phyloP scores from a whole-genome alignment of 2,329 filamentous ascomycete species.

The Talaromyces sp. region DNA sequence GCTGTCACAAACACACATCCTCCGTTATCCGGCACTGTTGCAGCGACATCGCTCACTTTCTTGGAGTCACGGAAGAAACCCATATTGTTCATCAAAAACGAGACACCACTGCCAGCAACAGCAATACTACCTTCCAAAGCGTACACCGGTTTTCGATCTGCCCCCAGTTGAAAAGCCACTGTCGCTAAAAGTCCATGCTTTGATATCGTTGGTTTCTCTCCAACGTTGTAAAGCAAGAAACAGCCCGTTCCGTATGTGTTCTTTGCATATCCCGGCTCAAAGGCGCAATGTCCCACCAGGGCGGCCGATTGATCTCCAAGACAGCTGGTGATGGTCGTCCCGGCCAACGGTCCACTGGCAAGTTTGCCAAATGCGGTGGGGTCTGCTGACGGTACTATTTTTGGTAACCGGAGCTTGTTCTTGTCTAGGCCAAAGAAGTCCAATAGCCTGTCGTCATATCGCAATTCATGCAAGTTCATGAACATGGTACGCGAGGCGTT shows the following conservation, averaged over 20 bases:
- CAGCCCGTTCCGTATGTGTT: constrained; percentile 90
- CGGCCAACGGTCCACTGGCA: constrained; percentile 60
- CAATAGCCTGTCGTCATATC: constrained; percentile 73
- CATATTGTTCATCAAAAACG: constrained; percentile 65
- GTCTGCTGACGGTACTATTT: constrained; percentile 77
- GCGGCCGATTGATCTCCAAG: constrained; percentile 83
- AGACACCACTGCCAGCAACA: constrained; percentile 74
- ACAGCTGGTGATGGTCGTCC: constrained; percentile 72
- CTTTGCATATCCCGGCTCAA: constrained; percentile 75
- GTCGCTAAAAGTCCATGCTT: constrained; percentile 78
- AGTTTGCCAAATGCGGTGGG: constrained; percentile 66
- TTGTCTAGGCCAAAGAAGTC: constrained; percentile 73
- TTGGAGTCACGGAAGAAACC: constrained; percentile 57
- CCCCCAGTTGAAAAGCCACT: constrained; percentile 77
- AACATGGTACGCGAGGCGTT: constrained; percentile 93
- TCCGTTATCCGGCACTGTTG: constrained; percentile 67
- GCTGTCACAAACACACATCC: constrained; percentile 84
- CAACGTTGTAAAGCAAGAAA: constrained; percentile 85
- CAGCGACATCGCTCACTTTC: constrained; percentile 61
- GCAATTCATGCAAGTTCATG: constrained; percentile 74
- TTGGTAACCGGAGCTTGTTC: constrained; percentile 68
- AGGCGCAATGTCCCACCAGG: constrained; percentile 79
- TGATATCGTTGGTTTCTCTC: constrained; percentile 77
- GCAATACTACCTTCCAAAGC: constrained; percentile 80
- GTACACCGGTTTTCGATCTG: constrained; percentile 64